These are phyloP conservation scores for Colletotrichum sp. DNA, from an alignment of 2,329 filamentous ascomycete species.

Conservation along the genomic window DNA sequence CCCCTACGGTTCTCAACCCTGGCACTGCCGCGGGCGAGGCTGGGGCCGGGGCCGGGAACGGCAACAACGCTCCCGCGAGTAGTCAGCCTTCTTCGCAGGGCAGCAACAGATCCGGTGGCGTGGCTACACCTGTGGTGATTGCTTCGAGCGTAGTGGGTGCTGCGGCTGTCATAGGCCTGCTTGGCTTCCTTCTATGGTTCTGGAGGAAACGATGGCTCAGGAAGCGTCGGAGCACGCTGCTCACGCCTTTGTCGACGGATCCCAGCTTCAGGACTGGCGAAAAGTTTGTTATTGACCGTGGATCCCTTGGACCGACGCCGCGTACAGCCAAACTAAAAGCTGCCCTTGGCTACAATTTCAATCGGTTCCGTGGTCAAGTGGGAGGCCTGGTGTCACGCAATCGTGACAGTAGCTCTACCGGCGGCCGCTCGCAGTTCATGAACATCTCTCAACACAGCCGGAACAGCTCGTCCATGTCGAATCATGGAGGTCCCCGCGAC, in stretches of 20 bases:
- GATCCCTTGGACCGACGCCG: conserved; percentile 55
- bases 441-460: conserved; percentile 42
- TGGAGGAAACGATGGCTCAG: conserved; percentile 47
- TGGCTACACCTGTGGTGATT: conserved; percentile 45
- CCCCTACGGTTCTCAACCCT: conserved; percentile 2
- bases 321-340: conserved; percentile 45
- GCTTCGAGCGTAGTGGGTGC: conserved; percentile 58
- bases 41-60: neutral
- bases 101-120: conserved; percentile 25
- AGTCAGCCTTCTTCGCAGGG: conserved; percentile 3
- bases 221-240: conserved; percentile 51
- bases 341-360: conserved; percentile 40
- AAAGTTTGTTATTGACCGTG: conserved; percentile 47
- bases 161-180: conserved; percentile 48
- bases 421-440: conserved; percentile 50
- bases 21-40: conserved; percentile 16
- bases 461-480: conserved; percentile 35
- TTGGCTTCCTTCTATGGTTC: conserved; percentile 57
- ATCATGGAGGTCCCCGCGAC: conserved; percentile 18
- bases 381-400: conserved; percentile 38
- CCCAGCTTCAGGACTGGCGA: conserved; percentile 29
- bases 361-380: conserved; percentile 39
- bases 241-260: conserved; percentile 51
- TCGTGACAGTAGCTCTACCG: conserved; percentile 43
- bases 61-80: neutral